Evolutionary conservation across 345 rosid genomes (phyloP).

Genomic region (Syzygium aromaticum): DNA sequence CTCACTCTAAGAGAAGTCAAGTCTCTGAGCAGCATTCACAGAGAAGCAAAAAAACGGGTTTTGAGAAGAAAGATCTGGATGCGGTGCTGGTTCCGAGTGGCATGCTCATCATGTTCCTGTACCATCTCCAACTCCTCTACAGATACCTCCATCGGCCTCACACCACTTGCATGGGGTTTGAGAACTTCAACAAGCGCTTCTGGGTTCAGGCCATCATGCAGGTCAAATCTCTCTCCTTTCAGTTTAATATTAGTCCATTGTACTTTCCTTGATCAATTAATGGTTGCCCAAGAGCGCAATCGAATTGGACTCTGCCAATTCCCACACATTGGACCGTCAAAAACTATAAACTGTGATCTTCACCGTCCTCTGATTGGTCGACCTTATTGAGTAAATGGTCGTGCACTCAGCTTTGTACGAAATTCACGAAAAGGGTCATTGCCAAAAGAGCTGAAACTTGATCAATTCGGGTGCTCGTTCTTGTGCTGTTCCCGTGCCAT

Average conservation of each 20-base stretch:
- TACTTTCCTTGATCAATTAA: no score
- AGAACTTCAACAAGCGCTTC: slow-evolving; percentile 61
- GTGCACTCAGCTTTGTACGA: not conserved
- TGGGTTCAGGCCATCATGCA: slow-evolving; percentile 67
- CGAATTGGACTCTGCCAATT: not conserved
- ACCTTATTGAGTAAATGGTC: not conserved
- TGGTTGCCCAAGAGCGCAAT: not conserved
- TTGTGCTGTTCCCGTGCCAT: not conserved
- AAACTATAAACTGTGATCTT: not conserved
- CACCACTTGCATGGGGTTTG: slow-evolving; percentile 60
- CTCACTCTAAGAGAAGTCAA: not conserved
- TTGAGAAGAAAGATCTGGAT: slow-evolving; percentile 54
- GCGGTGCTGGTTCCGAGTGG: slow-evolving; percentile 60
- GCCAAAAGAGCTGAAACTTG: not conserved
- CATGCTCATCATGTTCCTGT: slow-evolving; percentile 43
- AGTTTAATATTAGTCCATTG: not conserved
- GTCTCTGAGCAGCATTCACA: not conserved
- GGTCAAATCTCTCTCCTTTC: slow-evolving; percentile 15
- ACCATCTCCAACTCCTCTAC: slow-evolving; percentile 59
- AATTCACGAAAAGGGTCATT: not conserved
- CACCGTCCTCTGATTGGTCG: not conserved
- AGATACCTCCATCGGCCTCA: slow-evolving; percentile 57
- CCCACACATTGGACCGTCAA: not conserved
- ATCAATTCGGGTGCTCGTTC: not conserved
- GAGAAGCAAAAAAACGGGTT: not conserved